Conservation (phyloP, 495 filamentous ascomycete genomes). For the Hapsidospora chrysogenum region DNA sequence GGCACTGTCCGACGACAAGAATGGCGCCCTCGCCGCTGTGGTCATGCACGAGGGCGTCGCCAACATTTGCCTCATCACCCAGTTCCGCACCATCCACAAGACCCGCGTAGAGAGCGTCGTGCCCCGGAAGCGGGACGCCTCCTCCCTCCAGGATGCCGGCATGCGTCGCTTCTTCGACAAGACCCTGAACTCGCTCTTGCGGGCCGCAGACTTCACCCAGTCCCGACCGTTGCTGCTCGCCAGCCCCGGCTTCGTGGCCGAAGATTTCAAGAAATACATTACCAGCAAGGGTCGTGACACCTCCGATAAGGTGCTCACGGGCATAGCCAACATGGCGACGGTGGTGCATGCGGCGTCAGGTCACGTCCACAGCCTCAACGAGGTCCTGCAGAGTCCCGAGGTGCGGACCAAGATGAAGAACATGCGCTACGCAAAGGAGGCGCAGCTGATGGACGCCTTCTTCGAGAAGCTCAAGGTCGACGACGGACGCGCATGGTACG, state of each 20-base stretch:
- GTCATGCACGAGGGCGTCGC: constrained; percentile 91
- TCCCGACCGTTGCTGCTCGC: constrained; percentile 67
- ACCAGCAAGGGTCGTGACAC: constrained; percentile 49
- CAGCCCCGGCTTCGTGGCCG: constrained; percentile 74
- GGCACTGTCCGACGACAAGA: constrained; percentile 56
- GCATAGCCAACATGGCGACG: constrained; percentile 44
- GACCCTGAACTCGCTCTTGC: constrained; percentile 55
- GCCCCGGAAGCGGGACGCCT: constrained; percentile 54
- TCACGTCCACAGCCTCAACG: constrained; percentile 69
- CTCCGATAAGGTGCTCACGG: constrained; percentile 41
- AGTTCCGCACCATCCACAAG: constrained; percentile 74
- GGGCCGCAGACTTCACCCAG: constrained; percentile 58
- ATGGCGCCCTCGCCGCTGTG: constrained; percentile 69
- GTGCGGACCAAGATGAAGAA: constrained; percentile 61
- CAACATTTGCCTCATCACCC: constrained; percentile 85
- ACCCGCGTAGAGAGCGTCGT: constrained; percentile 74
- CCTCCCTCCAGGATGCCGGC: constrained; percentile 54
- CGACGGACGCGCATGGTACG: constrained; percentile 85
- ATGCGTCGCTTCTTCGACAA: constrained; percentile 70
- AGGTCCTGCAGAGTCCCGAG: constrained; percentile 64
- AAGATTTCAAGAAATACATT: constrained; percentile 67
- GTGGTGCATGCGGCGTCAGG: constrained; percentile 76
- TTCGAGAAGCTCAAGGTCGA: constrained; percentile 64
- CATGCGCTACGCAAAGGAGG: constrained; percentile 76
- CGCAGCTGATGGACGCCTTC: constrained; percentile 74